Conservation (phyloP, 768 basidiomycete genomes). For the Stropharia rugosoannulata region DNA sequence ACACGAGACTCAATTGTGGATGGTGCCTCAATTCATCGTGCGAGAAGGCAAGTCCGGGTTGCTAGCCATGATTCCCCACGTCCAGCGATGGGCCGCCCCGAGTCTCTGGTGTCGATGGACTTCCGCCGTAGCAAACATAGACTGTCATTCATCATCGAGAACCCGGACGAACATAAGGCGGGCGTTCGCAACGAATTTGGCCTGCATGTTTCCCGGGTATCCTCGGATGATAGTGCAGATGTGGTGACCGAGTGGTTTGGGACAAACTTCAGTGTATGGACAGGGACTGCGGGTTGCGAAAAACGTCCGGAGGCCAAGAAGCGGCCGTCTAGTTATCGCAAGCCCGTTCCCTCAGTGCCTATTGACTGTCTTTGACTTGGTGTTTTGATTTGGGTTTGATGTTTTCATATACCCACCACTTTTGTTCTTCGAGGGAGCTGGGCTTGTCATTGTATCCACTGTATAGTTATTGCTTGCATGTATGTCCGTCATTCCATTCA, state of each 20-base stretch:
- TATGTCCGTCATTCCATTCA: too few relatives aligned
- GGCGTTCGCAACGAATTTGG: conserved; percentile 26
- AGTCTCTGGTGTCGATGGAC: conserved; percentile 9
- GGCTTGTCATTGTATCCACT: too few relatives aligned
- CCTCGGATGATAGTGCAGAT: conserved; percentile 10
- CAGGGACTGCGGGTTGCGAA: conserved; percentile 24
- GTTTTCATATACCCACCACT: too few relatives aligned
- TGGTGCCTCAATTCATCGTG: conserved; percentile 15
- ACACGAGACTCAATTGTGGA: conserved; percentile 23
- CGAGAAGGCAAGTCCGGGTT: conserved; percentile 10
- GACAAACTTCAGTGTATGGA: conserved; percentile 25
- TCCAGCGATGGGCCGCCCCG: background rate
- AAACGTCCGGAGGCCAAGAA: conserved; percentile 11
- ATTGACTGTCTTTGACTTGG: conserved; percentile 7
- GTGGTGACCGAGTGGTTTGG: conserved; percentile 14
- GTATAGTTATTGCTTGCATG: too few relatives aligned
- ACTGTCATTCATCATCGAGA: conserved; percentile 32
- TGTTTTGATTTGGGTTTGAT: background rate
- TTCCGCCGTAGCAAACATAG: conserved; percentile 14
- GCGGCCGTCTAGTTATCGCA: conserved; percentile 25
- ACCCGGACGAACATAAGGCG: conserved; percentile 30
- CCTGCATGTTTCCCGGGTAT: conserved; percentile 9
- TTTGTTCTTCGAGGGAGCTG: too few relatives aligned
- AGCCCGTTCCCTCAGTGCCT: conserved; percentile 22
- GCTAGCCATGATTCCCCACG: background rate